phyloP scores from a whole-genome alignment of 2,329 filamentous ascomycete species.

The Cordyceps fumosorosea region DNA sequence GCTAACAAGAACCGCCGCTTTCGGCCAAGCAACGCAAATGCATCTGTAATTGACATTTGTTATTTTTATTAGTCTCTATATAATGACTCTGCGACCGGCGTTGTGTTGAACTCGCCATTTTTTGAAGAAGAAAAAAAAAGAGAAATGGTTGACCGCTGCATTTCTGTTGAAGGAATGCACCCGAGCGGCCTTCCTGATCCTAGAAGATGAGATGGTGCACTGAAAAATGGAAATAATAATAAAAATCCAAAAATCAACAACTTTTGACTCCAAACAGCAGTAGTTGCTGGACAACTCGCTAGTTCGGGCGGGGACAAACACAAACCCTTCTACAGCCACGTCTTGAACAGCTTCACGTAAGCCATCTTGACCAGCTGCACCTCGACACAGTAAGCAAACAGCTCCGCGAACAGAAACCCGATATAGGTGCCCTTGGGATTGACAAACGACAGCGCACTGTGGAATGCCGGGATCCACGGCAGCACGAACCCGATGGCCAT shows the following conservation, averaged over 20 bases:
- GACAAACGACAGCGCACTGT: constrained; percentile 17
- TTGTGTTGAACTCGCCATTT: constrained; percentile 7
- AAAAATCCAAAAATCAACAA: not conserved
- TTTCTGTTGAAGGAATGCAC: too few species aligned
- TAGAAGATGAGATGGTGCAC: too few species aligned
- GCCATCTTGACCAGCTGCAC: constrained; percentile 24
- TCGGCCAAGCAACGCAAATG: not conserved
- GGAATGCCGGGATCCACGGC: constrained; percentile 21
- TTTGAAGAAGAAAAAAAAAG: too few species aligned
- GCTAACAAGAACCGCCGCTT: not conserved
- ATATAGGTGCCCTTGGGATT: constrained; percentile 17
- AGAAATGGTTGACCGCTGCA: too few species aligned
- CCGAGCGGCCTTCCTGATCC: too few species aligned
- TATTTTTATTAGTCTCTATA: not conserved
- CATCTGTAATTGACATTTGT: not conserved
- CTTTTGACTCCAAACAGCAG: not conserved
- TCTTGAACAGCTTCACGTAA: constrained; percentile 21
- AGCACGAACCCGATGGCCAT: constrained; percentile 22
- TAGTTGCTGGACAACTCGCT: not conserved
- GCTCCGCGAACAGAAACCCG: constrained; percentile 20
- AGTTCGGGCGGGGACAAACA: too few species aligned
- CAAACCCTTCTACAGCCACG: constrained; percentile 18
- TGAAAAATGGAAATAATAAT: too few species aligned
- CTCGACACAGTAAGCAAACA: constrained; percentile 21
- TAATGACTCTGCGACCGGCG: not conserved